A percentile compares a stretch with the other conserved stretches of the same genome.
These are phyloP conservation scores for Neurospora intermedia DNA, from an alignment of 495 filamentous ascomycete genomes.

Conservation along the genomic window DNA sequence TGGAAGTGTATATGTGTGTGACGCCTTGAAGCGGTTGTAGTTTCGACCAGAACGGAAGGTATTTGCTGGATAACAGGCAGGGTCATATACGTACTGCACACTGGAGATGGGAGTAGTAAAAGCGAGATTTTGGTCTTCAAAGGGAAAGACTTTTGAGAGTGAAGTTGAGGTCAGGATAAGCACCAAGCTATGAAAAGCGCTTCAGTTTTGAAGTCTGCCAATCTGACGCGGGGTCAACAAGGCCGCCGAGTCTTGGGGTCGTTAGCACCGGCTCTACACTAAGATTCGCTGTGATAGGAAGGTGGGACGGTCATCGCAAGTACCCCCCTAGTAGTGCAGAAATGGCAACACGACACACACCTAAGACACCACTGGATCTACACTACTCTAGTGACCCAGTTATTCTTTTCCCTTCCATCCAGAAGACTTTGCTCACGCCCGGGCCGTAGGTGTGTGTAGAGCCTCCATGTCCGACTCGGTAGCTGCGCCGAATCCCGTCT, in stretches of 20 bases:
- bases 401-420: neutral
- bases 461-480: neutral
- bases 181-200: neutral
- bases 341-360: neutral
- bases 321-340: neutral
- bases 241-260: neutral
- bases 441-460: neutral
- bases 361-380: neutral
- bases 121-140: neutral
- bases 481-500: neutral
- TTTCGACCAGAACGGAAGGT: neutral
- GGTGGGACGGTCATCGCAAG: neutral
- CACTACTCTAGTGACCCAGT: neutral
- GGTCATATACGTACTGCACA: neutral
- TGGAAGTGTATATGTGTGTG: neutral
- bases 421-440: neutral
- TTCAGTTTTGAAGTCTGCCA: neutral
- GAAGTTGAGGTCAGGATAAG: neutral
- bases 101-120: neutral
- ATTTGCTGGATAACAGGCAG: neutral
- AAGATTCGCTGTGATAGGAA: neutral
- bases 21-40: neutral
- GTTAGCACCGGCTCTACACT: neutral
- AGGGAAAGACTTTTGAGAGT: neutral
- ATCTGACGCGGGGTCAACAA: neutral